Base-by-base conservation (phyloP, 2,329 filamentous ascomycete genomes). In the Colletotrichum melonis region DNA sequence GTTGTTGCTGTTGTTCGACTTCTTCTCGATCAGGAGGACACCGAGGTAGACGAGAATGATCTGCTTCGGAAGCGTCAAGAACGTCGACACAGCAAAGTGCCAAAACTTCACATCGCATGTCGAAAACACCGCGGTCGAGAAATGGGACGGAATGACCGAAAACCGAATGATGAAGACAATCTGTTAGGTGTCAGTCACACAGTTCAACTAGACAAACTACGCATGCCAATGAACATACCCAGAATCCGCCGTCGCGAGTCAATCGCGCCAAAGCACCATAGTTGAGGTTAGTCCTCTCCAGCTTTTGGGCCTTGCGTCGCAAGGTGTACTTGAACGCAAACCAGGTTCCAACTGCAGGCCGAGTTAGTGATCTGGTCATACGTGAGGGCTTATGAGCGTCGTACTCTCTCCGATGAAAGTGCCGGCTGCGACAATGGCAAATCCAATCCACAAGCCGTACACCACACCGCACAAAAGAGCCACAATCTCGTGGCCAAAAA, bases 91-190 rank as follows among this genome's bases (percentile, higher is more conserved):
- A 68, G 81, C 79, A 63, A 83, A 85, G 66, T 80, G 76, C 81
- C 82, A 84, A 76, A 85, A 85, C 59, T 80, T 81, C 49, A 85
- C 82, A 67, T 83, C 81, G 77, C 82, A 84, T 32, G 82, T 83
- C 11, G 83, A 82, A 72, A 85, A 85, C 32, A 85, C 82, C n/a
- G 83, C 83, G 1, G 83, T 85, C 5, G 82, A 83, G 76, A 85
- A 82, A 75, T 85, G 83, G 12, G 82, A 81, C 16, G 83, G 83
- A 32, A 85, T 80, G 46, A 83, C 78, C 56, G 82, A 84, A 64
- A 84, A 81, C 32, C 83, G 82, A 63, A 85, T 83, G 19, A 84
- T 76, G 63, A 85, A 80, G 26, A 84, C 80, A 59, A 84, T 81
- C 70, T 73, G 35, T 1, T 2, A 2, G 1, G 1, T 2, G 32